phyloP scores from a whole-genome alignment of 305 asterid species.

The Solanum hybrid region DNA sequence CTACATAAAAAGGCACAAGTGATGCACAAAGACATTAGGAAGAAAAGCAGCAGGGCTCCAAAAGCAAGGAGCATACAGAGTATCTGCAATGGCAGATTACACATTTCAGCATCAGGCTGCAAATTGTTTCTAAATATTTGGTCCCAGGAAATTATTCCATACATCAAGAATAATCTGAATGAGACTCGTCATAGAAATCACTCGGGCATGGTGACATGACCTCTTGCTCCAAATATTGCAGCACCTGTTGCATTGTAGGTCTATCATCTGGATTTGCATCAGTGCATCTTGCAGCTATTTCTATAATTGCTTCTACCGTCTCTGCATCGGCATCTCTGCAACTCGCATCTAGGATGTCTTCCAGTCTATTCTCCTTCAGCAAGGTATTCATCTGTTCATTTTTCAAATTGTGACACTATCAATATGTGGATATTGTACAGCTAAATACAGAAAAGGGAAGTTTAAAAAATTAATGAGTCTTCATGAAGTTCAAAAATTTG shows the following conservation, averaged over 20 bases:
- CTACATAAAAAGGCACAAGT: neutral
- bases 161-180: constrained; percentile 56
- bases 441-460: neutral
- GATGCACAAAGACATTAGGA: neutral
- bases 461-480: neutral
- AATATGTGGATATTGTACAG: neutral
- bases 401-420: neutral
- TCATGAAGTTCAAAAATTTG: neutral
- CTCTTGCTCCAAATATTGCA: constrained; percentile 89
- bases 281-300: constrained; percentile 77
- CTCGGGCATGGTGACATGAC: constrained; percentile 84
- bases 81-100: neutral
- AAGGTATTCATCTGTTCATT: constrained; percentile 60
- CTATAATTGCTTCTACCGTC: constrained; percentile 75
- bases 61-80: neutral
- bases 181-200: constrained; percentile 65
- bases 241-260: constrained; percentile 81
- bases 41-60: neutral
- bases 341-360: constrained; percentile 58
- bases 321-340: constrained; percentile 66
- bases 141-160: neutral
- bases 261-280: constrained; percentile 77
- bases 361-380: constrained; percentile 52
- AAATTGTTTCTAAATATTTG: neutral
- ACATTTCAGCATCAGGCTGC: neutral